phyloP scores from a whole-genome alignment of 306 rosid species.

The Hippophae tibetana region DNA sequence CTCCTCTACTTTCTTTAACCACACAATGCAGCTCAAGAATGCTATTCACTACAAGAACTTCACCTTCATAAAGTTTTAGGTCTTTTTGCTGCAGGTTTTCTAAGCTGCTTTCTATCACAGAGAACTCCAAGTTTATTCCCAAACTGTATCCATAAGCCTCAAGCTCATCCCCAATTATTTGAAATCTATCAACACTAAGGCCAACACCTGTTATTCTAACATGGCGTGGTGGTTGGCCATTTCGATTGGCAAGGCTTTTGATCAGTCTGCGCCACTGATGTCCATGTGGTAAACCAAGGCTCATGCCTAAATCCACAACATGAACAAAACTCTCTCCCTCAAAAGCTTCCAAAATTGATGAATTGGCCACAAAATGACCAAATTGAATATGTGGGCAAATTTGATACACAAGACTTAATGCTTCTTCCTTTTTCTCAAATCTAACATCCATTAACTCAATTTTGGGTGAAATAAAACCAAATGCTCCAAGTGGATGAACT shows the following conservation, averaged over 20 bases:
- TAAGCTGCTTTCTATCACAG: constrained; percentile 43
- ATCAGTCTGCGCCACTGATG: constrained; percentile 66
- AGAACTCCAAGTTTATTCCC: constrained; percentile 45
- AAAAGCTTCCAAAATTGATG: constrained; percentile 86
- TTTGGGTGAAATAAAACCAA: constrained; percentile 22
- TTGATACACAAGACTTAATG: constrained; percentile 56
- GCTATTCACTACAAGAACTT: constrained; percentile 63
- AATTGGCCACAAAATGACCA: constrained; percentile 73
- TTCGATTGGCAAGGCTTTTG: constrained; percentile 31
- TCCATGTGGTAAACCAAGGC: constrained; percentile 59
- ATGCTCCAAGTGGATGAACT: constrained; percentile 47
- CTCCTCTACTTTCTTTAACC: constrained; percentile 84
- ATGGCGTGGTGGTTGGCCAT: constrained; percentile 19
- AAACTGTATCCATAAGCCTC: constrained; percentile 31
- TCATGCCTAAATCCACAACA: constrained; percentile 76
- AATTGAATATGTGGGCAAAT: constrained; percentile 74
- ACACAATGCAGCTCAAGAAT: constrained; percentile 81
- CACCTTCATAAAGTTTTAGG: constrained; percentile 39
- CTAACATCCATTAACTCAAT: constrained; percentile 45
- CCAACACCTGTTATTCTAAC: constrained; percentile 59
- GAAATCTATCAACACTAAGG: constrained; percentile 32
- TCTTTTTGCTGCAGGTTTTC: constrained; percentile 47
- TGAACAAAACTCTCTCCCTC: constrained; percentile 81
- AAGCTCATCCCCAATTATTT: constrained; percentile 51
- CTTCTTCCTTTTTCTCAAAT: constrained; percentile 56